Evolutionary conservation across 345 rosid species (phyloP), one percentile per base, ranked within the genome.

Genomic region (Linum trigynum): DNA sequence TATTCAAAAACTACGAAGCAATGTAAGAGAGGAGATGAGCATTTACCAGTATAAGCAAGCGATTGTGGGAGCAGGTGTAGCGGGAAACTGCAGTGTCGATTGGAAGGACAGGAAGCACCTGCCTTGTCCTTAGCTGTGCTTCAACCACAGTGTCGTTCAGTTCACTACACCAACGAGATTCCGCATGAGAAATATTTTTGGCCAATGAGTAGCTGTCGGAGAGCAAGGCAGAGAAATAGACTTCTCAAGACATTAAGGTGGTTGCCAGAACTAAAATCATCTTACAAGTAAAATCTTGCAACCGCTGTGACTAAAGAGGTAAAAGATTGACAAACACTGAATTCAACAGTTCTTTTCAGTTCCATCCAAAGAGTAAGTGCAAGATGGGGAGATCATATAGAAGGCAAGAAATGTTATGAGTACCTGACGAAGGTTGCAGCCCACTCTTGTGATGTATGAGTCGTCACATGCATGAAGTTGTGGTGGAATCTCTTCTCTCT

Each of bases 401-500:
- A 23, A 23, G 58, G 58, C 50, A 43, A 43, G 50, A 43, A 43
- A 63, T 32, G 43, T 57, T 8, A 39, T 59, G 41, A 71, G 40
- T 65, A 83, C 85, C 87, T 83, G 40, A 83, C 79, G 70, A 83
- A 83, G 11, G 85, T 83, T 73, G 83, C 83, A 66, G 87, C 87
- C 87, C 87, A 83, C 73, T 81, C 87, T 74, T 83, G 87, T 59
- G 87, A 78, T 39, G 87, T 81, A 71, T 83, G 87, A 60, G 80
- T 77, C 40, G 87, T 83, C 51, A 83, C 87, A 78, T 83, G 84
- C 77, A 71, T 66, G 58, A 79, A 83, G 68, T 83, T 83, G 65
- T 79, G 87, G 58, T 79, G 80, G 70, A 81, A 81, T 37, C 85
- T 80, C 64, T 83, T 81, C 59, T 83, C 87, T 79, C 85, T 76